phyloP scores from a whole-genome alignment of 495 filamentous ascomycete genomes.

The Daldinia vernicosa region DNA sequence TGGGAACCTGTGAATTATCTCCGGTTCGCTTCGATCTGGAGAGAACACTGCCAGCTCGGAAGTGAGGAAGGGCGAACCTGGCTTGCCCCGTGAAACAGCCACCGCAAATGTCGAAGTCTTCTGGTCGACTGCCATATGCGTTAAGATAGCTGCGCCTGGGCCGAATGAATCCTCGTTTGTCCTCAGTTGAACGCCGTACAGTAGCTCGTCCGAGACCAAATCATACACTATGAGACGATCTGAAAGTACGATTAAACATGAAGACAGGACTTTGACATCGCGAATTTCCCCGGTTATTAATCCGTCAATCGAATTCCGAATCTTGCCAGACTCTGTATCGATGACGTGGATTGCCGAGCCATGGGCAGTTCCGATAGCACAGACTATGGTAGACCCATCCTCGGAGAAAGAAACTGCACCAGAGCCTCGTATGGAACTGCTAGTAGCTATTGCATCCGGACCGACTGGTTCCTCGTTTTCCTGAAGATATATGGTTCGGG shows the following conservation, averaged over 20 bases:
- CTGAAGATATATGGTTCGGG: slow-evolving; percentile 65
- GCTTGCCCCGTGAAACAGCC: slow-evolving; percentile 53
- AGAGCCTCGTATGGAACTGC: slow-evolving; percentile 46
- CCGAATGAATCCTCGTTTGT: slow-evolving; percentile 27
- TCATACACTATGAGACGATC: slow-evolving; percentile 72
- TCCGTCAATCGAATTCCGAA: slow-evolving; percentile 63
- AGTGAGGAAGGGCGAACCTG: slow-evolving; percentile 38
- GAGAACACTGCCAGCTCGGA: slow-evolving; percentile 68
- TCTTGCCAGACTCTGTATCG: slow-evolving; percentile 63
- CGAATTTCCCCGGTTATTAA: slow-evolving; percentile 64
- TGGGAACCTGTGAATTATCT: slow-evolving; percentile 57
- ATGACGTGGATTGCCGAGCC: slow-evolving; percentile 66
- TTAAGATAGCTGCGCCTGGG: slow-evolving; percentile 45
- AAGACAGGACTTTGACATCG: slow-evolving; percentile 66
- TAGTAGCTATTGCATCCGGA: slow-evolving; percentile 21
- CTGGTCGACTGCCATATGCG: slow-evolving; percentile 69
- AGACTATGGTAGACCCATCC: slow-evolving; percentile 87
- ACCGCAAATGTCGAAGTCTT: slow-evolving; percentile 67
- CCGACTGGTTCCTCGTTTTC: slow-evolving; percentile 53
- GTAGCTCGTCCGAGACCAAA: slow-evolving; percentile 66
- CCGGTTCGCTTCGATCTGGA: slow-evolving; percentile 56
- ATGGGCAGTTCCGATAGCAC: slow-evolving; percentile 52
- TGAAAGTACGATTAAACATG: slow-evolving; percentile 69
- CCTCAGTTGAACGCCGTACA: slow-evolving; percentile 57
- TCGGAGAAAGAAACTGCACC: slow-evolving; percentile 77